Percentiles rank a stretch among this genome's conserved stretches.
Conservation (phyloP, 2,329 filamentous ascomycete species). For the Coleophoma cylindrospora region DNA sequence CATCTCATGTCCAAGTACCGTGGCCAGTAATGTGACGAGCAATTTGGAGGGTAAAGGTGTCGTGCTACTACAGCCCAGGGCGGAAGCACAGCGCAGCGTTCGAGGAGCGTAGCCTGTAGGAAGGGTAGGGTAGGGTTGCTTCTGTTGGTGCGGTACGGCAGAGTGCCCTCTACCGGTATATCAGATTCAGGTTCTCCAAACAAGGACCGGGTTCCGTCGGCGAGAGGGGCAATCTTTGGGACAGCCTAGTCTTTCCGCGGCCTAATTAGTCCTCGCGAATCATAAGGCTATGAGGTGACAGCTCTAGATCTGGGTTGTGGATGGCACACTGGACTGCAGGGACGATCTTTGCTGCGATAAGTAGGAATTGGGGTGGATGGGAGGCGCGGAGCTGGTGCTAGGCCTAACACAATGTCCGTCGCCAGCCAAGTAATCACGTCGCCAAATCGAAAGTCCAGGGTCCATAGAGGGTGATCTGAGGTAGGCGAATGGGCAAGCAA, state of each 20-base stretch:
- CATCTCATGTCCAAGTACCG: slow-evolving; percentile 17
- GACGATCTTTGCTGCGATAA: slow-evolving; percentile 15
- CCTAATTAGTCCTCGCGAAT: slow-evolving; percentile 19
- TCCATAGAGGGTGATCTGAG: slow-evolving; percentile 8
- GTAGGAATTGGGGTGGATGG: slow-evolving; percentile 6
- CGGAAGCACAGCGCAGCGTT: too few species aligned
- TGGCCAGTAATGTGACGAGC: slow-evolving; percentile 14
- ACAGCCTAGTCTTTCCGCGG: slow-evolving; percentile 12
- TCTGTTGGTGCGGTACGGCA: slow-evolving; percentile 8
- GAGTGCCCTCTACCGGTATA: slow-evolving; percentile 6
- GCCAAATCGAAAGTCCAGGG: slow-evolving; percentile 14
- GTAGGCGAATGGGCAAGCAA: slow-evolving; percentile 5
- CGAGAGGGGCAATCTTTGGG: slow-evolving; percentile 14
- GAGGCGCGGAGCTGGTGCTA: slow-evolving; percentile 9
- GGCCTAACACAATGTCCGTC: background rate
- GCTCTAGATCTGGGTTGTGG: slow-evolving; percentile 17
- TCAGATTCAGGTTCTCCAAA: slow-evolving; percentile 10
- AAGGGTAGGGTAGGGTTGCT: slow-evolving; percentile 1
- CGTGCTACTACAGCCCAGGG: too few species aligned
- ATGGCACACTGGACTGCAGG: slow-evolving; percentile 16
- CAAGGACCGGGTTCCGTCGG: slow-evolving; percentile 15
- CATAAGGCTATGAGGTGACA: slow-evolving; percentile 16
- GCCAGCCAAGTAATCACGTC: slow-evolving; percentile 4
- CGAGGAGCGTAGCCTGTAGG: too few species aligned
- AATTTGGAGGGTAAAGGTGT: too few species aligned